phyloP scores from a whole-genome alignment of 1,284 basidiomycete genomes.

The Rhodotorula sp. region DNA sequence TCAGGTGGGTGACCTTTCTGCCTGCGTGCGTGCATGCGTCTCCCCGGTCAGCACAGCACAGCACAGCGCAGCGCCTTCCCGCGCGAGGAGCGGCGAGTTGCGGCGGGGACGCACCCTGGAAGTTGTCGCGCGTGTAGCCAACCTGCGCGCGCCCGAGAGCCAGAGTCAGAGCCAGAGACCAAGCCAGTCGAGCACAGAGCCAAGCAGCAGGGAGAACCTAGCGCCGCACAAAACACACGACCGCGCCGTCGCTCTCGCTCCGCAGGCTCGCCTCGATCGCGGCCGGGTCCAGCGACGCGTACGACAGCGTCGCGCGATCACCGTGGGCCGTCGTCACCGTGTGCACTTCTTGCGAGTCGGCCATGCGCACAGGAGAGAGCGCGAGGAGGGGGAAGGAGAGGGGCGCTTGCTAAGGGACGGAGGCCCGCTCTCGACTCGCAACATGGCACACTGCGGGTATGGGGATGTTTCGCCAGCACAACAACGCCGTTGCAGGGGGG shows the following conservation, averaged over 20 bases:
- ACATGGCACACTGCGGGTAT: too few species aligned
- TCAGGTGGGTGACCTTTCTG: slow-evolving; percentile 68
- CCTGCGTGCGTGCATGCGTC: slow-evolving; percentile 55
- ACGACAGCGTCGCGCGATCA: slow-evolving; percentile 62
- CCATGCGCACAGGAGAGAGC: not conserved
- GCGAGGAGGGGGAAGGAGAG: not conserved
- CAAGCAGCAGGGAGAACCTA: slow-evolving; percentile 54
- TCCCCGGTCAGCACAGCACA: not conserved
- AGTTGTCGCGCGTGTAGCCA: slow-evolving; percentile 68
- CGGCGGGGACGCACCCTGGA: slow-evolving; percentile 55
- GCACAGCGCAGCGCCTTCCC: too few species aligned
- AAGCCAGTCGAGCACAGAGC: too few species aligned
- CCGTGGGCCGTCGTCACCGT: slow-evolving; percentile 51
- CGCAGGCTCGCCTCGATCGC: slow-evolving; percentile 62
- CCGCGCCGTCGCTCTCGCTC: slow-evolving; percentile 68
- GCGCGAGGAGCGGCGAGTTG: not conserved
- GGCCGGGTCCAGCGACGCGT: slow-evolving; percentile 61
- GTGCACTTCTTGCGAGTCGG: not conserved
- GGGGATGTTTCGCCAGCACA: not conserved
- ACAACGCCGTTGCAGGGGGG: not conserved
- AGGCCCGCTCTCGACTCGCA: not conserved
- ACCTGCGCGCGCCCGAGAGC: slow-evolving; percentile 57
- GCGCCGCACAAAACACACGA: slow-evolving; percentile 43
- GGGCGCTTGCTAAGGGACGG: too few species aligned
- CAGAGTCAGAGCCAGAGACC: too few species aligned